Evolutionary conservation across 257 asterid genomes (phyloP), one percentile per base, ranked within the genome.

Genomic region (Echium plantagineum): DNA sequence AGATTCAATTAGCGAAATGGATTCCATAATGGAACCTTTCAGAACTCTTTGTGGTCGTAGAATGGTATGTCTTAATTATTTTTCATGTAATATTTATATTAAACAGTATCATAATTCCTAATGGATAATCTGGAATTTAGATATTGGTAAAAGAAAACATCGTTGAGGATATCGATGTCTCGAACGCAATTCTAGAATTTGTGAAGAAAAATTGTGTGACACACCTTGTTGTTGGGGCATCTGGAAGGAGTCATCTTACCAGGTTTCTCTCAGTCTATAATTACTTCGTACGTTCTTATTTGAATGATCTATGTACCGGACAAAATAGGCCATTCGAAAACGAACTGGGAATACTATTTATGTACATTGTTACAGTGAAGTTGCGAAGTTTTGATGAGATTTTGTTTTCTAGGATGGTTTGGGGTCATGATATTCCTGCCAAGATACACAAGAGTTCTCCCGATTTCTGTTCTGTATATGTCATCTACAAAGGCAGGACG

Each of bases 391-490:
- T 26, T 30, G n/a, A n/a, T 61, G 48, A 19, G 26, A 22, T 51
- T 21, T 51, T 58, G 56, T n/a, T 6, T 21, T 71, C 52, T 59
- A 75, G 80, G 77, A 81, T 77, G 67, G 77, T 83, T 62, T 83
- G 83, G 88, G 67, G 67, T 52, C 69, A 71, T 31, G 95, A 83
- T 64, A 75, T 83, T 63, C 81, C 95, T 58, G 80, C 94, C 26
- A 26, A 75, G 64, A 65, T 85, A 60, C 79, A 81, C 80, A 88
- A 80, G 74, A 66, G 72, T 12, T 94, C 89, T 15, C 96, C 93
- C 0, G 90, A 81, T 22, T 88, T 76, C 57, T 88, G 96, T 63
- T 81, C 96, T 0, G 88, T 88, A 9, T 83, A 85, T 57, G 87
- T 88, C 6, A 77, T 88, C 35, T 47, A 81, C 2, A 81, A 73